Conservation (phyloP, 208 protist genomes). For the Trypanosoma theileri region DNA sequence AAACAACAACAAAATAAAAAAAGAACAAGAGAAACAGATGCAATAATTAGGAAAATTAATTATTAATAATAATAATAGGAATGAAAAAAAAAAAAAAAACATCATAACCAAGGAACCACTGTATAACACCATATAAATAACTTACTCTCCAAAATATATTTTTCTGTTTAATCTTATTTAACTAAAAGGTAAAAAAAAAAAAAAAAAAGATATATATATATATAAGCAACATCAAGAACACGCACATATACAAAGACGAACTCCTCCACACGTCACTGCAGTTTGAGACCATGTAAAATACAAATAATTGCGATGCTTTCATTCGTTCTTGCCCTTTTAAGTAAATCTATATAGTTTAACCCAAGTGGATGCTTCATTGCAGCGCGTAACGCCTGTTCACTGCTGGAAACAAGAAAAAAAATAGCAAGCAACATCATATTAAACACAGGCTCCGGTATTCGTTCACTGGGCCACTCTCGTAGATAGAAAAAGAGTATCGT, state of each 20-base stretch:
- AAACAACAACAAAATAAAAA: too few relatives aligned
- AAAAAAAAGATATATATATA: constrained; percentile 2
- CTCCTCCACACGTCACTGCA: constrained; percentile 16
- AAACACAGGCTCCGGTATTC: constrained; percentile 58
- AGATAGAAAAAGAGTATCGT: constrained; percentile 74
- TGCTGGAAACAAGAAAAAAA: constrained; percentile 53
- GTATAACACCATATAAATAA: too few relatives aligned
- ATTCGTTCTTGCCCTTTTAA: constrained; percentile 44
- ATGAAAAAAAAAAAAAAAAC: too few relatives aligned
- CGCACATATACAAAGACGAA: not conserved
- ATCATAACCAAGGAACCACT: too few relatives aligned
- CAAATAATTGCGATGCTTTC: constrained; percentile 67
- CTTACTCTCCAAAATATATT: not conserved
- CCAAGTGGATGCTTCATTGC: constrained; percentile 40
- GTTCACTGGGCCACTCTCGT: constrained; percentile 23
- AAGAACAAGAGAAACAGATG: too few relatives aligned
- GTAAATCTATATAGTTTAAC: constrained; percentile 39
- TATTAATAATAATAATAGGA: too few relatives aligned
- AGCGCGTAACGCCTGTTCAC: constrained; percentile 32
- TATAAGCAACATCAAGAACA: not conserved
- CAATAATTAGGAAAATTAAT: too few relatives aligned
- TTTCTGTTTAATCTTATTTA: not conserved
- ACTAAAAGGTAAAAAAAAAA: constrained; percentile 27
- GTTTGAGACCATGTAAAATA: constrained; percentile 59
- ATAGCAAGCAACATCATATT: constrained; percentile 78